These are phyloP conservation scores for Fragaria ananassa DNA, from an alignment of 306 rosid species.

Conservation along the genomic window DNA sequence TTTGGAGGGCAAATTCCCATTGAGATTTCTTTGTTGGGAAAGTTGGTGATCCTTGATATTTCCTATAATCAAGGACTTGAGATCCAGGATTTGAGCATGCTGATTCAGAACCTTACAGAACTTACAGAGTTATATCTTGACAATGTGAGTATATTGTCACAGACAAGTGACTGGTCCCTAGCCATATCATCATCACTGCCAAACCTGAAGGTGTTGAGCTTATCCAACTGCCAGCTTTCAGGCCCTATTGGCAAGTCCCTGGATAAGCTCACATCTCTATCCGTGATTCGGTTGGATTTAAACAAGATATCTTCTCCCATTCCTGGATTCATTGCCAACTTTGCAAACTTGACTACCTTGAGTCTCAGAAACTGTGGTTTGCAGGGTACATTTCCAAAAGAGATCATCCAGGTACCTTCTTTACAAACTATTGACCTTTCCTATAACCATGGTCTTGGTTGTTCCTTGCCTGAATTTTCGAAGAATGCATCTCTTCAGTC, in stretches of 20 bases:
- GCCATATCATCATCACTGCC: slow-evolving; percentile 19
- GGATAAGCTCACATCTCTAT: slow-evolving; percentile 2
- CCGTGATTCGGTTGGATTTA: background rate
- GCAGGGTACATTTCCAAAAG: background rate
- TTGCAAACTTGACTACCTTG: slow-evolving; percentile 23
- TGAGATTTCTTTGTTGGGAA: slow-evolving; percentile 16
- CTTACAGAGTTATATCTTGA: slow-evolving; percentile 40
- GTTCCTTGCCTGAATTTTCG: background rate
- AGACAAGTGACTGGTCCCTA: slow-evolving; percentile 42
- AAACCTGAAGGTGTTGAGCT: slow-evolving; percentile 27
- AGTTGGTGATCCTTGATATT: slow-evolving; percentile 31
- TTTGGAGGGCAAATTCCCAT: slow-evolving; percentile 23
- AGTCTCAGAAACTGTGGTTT: background rate
- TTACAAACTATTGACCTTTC: background rate
- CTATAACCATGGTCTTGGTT: background rate
- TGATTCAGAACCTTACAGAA: slow-evolving; percentile 28
- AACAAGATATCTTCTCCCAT: background rate
- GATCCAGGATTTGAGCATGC: slow-evolving; percentile 18
- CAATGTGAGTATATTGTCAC: slow-evolving; percentile 32
- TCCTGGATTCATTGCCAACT: slow-evolving; percentile 10
- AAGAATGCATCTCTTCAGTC: background rate
- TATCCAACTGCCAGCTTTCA: slow-evolving; percentile 1
- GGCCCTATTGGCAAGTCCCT: slow-evolving; percentile 28
- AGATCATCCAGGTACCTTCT: background rate
- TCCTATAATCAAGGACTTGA: slow-evolving; percentile 7